A percentile compares a stretch with the other conserved stretches of the same genome.
Conservation (phyloP, 2,329 filamentous ascomycete species). For the Clathrospora elynae region DNA sequence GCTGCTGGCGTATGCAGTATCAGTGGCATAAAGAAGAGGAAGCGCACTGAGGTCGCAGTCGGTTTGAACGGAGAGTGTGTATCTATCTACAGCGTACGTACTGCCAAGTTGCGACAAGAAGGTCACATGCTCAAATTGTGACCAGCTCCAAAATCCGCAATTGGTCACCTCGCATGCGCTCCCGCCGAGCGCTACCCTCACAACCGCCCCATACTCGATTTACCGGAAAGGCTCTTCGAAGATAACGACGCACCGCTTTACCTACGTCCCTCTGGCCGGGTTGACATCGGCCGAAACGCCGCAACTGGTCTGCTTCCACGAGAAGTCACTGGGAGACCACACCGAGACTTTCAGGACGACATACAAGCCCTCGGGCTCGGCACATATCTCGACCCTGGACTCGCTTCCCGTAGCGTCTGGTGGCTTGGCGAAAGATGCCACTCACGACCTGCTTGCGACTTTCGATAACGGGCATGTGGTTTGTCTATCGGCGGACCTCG, state of each 20-base stretch:
- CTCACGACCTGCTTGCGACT: slow-evolving; percentile 60
- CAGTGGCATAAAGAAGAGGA: slow-evolving; percentile 62
- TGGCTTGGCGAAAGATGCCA: slow-evolving; percentile 19
- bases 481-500: slow-evolving; percentile 63
- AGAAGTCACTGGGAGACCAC: slow-evolving; percentile 50
- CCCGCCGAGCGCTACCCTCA: slow-evolving; percentile 63
- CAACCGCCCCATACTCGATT: slow-evolving; percentile 63
- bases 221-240: slow-evolving; percentile 56
- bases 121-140: slow-evolving; percentile 15
- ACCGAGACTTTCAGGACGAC: slow-evolving; percentile 42
- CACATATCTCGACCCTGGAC: slow-evolving; percentile 40
- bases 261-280: slow-evolving; percentile 59
- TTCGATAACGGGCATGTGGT: slow-evolving; percentile 65
- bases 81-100: slow-evolving; percentile 65
- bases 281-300: slow-evolving; percentile 54
- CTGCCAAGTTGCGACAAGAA: slow-evolving; percentile 4
- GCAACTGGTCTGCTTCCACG: slow-evolving; percentile 61
- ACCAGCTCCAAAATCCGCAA: slow-evolving; percentile 64
- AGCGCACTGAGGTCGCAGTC: slow-evolving; percentile 65
- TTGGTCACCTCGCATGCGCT: slow-evolving; percentile 65
- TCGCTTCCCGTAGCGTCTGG: slow-evolving; percentile 34
- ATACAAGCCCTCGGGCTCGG: slow-evolving; percentile 34
- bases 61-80: slow-evolving; percentile 66
- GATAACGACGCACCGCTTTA: slow-evolving; percentile 57
- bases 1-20: slow-evolving; percentile 59